Conservation (phyloP, 1,139 yeast genomes). For the Ashbya aceris region DNA sequence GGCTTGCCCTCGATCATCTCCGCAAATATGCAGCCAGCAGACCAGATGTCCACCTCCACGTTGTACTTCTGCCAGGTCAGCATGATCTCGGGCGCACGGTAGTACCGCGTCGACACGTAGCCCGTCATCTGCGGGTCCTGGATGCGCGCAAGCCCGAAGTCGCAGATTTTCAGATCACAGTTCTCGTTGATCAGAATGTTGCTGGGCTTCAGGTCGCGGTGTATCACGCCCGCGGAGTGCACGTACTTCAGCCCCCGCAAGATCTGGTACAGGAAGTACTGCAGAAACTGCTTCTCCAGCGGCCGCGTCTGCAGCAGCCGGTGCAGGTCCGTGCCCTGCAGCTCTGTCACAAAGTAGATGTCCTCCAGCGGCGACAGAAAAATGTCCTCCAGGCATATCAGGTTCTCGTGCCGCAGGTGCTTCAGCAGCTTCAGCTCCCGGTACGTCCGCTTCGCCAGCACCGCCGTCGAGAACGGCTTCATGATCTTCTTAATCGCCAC, state of each 20-base stretch:
- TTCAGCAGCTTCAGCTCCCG: constrained; percentile 89
- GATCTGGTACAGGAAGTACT: constrained; percentile 90
- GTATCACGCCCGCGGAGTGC: constrained; percentile 95
- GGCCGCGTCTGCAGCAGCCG: constrained; percentile 87
- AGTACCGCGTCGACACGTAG: constrained; percentile 91
- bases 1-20: constrained; percentile 99
- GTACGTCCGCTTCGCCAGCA: constrained; percentile 90
- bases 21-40: constrained; percentile 97
- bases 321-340: constrained; percentile 94
- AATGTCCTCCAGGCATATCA: constrained; percentile 87
- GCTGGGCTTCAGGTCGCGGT: constrained; percentile 88
- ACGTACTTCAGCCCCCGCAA: constrained; percentile 89
- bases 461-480: constrained; percentile 95
- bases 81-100: constrained; percentile 98
- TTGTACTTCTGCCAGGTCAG: constrained; percentile 98
- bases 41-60: constrained; percentile 98
- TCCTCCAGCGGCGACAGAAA: constrained; percentile 93
- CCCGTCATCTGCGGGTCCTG: constrained; percentile 99
- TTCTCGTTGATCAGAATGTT: constrained; percentile 89
- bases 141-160: constrained; percentile 91
- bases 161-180: constrained; percentile 94
- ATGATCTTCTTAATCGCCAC: constrained; percentile 96
- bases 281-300: constrained; percentile 89
- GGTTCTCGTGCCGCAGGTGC: constrained; percentile 88
- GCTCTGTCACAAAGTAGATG: constrained; percentile 91